Conservation (phyloP, 2,329 filamentous ascomycete genomes). For the Cladobotryum protrusum region DNA sequence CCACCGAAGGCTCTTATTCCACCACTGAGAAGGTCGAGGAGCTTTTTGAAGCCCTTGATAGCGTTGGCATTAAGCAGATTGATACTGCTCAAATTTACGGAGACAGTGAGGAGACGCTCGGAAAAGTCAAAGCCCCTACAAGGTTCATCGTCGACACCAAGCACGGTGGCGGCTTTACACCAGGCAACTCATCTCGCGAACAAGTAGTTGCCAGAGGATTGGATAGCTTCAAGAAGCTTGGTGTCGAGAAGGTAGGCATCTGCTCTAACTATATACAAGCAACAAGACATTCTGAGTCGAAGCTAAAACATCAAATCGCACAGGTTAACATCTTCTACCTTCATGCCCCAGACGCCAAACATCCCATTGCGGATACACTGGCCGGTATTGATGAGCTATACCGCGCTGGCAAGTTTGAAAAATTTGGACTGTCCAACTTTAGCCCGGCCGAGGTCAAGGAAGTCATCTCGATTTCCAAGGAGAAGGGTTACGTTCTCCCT, state of each 20-base stretch:
- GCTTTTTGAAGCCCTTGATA: constrained; percentile 1
- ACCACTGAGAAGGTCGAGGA: not conserved
- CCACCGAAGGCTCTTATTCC: not conserved
- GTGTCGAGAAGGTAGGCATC: not conserved
- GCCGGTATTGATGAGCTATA: constrained; percentile 4
- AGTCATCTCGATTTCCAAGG: constrained; percentile 32
- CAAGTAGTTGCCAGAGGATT: not conserved
- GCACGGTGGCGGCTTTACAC: not conserved
- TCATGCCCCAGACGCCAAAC: not conserved
- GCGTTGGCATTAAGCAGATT: constrained; percentile 1
- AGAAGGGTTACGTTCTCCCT: constrained; percentile 32
- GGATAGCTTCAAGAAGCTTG: not conserved
- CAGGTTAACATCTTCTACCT: constrained; percentile 8
- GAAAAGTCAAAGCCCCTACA: not conserved
- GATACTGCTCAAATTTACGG: constrained; percentile 8
- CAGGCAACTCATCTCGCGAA: not conserved
- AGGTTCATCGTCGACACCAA: constrained; percentile 6
- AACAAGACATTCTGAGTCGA: too few relatives aligned
- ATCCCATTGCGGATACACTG: not conserved
- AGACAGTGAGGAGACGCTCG: not conserved
- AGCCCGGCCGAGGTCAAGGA: constrained; percentile 33
- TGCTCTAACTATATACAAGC: too few relatives aligned
- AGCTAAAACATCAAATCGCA: too few relatives aligned
- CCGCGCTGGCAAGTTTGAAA: constrained; percentile 1
- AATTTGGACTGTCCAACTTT: constrained; percentile 36